These are phyloP conservation scores for Xylariales sp. DNA, from an alignment of 2,329 filamentous ascomycete genomes.

Conservation along the genomic window DNA sequence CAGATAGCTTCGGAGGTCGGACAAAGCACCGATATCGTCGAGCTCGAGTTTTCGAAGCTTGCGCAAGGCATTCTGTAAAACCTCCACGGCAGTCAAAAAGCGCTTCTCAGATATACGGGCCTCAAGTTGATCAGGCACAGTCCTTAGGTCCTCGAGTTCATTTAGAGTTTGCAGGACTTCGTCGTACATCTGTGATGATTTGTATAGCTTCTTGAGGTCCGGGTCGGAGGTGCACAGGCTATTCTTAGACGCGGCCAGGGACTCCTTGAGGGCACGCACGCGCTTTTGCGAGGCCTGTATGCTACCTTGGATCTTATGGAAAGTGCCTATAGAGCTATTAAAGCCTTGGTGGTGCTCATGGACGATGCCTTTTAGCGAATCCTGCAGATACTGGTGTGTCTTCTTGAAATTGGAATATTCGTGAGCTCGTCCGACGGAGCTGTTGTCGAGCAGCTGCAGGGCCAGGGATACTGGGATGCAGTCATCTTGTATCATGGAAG, in stretches of 20 bases:
- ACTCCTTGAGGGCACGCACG: constrained; percentile 84
- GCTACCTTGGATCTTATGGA: constrained; percentile 97
- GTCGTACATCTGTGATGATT: constrained; percentile 89
- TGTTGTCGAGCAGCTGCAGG: constrained; percentile 92
- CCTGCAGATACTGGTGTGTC: constrained; percentile 89
- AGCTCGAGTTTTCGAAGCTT: constrained; percentile 88
- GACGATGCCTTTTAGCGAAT: constrained; percentile 91
- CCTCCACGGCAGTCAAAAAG: constrained; percentile 91
- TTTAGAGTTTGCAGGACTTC: constrained; percentile 85
- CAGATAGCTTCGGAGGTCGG: constrained; percentile 87
- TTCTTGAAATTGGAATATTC: constrained; percentile 87
- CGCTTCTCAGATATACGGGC: constrained; percentile 96
- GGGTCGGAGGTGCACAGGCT: constrained; percentile 88
- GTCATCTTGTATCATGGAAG: constrained; percentile 87
- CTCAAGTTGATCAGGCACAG: constrained; percentile 91
- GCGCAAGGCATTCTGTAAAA: constrained; percentile 86
- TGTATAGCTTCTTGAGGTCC: constrained; percentile 89
- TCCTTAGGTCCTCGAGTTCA: constrained; percentile 87
- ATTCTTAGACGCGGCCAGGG: constrained; percentile 81
- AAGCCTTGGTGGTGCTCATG: constrained; percentile 99
- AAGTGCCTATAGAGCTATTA: constrained; percentile 98
- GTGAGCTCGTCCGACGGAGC: constrained; percentile 90
- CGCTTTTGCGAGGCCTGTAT: constrained; percentile 89
- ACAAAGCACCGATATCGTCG: constrained; percentile 89
- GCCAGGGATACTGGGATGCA: constrained; percentile 94